phyloP scores from a whole-genome alignment of 2,329 filamentous ascomycete species.

The Claviceps cyperi region DNA sequence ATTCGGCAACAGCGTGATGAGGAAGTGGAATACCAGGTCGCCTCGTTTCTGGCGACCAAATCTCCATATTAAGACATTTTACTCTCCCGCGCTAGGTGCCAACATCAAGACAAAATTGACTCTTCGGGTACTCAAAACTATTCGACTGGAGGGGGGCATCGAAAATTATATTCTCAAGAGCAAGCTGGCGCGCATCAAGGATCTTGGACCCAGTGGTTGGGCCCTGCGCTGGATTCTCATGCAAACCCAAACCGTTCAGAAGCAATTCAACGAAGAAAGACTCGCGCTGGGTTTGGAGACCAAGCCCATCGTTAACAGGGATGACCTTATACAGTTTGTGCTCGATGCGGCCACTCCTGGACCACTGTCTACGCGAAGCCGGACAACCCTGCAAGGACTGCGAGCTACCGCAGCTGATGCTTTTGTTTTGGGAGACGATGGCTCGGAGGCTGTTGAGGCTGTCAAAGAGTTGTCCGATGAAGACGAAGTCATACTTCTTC shows the following conservation, averaged over 20 bases:
- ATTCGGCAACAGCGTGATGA: constrained; percentile 68
- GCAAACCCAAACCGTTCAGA: constrained; percentile 55
- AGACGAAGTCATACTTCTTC: constrained; percentile 18
- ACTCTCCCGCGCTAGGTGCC: constrained; percentile 44
- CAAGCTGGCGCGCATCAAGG: constrained; percentile 63
- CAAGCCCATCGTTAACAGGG: constrained; percentile 20
- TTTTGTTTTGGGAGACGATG: constrained; percentile 31
- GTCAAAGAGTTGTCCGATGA: constrained; percentile 26
- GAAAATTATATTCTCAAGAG: constrained; percentile 82
- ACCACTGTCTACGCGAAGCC: constrained; percentile 20
- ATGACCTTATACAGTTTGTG: constrained; percentile 25
- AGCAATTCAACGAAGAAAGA: constrained; percentile 51
- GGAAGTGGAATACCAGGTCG: constrained; percentile 53
- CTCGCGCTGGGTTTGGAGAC: constrained; percentile 45
- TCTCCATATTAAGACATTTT: constrained; percentile 53
- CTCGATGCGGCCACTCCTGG: constrained; percentile 28
- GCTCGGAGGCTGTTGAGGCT: constrained; percentile 23
- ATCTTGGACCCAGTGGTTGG: constrained; percentile 85
- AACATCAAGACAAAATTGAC: constrained; percentile 56
- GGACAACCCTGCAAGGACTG: constrained; percentile 24
- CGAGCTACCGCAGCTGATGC: constrained; percentile 26
- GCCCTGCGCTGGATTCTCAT: constrained; percentile 77
- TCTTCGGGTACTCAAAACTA: constrained; percentile 53
- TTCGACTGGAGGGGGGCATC: constrained; percentile 75
- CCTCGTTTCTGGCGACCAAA: constrained; percentile 65